phyloP scores from a whole-genome alignment of 345 rosid genomes.

The Hibiscus syriacus region DNA sequence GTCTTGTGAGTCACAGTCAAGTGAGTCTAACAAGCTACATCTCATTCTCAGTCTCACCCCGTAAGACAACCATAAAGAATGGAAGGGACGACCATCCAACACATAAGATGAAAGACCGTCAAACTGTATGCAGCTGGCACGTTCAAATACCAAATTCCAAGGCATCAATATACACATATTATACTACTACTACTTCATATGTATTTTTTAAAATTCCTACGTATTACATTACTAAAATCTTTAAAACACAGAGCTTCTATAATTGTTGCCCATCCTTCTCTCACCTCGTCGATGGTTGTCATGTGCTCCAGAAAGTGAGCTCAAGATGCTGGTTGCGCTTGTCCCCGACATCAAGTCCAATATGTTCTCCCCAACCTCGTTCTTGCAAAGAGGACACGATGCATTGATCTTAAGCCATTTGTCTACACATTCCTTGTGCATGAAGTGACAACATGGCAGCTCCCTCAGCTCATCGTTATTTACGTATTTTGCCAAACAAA shows the following conservation, averaged over 20 bases:
- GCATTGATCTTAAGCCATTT: conserved; percentile 97
- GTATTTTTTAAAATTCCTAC: not conserved
- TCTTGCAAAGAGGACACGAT: conserved; percentile 91
- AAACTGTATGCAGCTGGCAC: conserved; percentile 13
- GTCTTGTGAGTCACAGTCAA: not conserved
- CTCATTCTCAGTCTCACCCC: not conserved
- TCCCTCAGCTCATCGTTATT: conserved; percentile 92
- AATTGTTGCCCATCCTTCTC: conserved; percentile 28
- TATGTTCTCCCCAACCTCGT: conserved; percentile 56
- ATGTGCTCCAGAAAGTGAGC: conserved; percentile 24
- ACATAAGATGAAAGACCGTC: conserved; percentile 14
- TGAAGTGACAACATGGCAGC: conserved; percentile 78
- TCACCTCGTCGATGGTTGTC: conserved; percentile 35
- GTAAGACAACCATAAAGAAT: conserved; percentile 11
- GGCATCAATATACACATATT: not conserved
- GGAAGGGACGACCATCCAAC: conserved; percentile 15
- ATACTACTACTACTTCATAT: not conserved
- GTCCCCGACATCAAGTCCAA: conserved; percentile 31
- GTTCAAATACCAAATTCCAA: conserved; percentile 9
- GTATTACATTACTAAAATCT: not conserved
- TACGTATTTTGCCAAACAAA: conserved; percentile 84
- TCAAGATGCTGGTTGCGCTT: conserved; percentile 26
- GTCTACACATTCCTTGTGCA: conserved; percentile 94
- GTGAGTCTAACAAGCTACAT: not conserved
- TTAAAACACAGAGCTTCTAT: conserved; percentile 25